Base-by-base conservation (phyloP, 2,329 filamentous ascomycete genomes). In the Aureobasidium sp. region DNA sequence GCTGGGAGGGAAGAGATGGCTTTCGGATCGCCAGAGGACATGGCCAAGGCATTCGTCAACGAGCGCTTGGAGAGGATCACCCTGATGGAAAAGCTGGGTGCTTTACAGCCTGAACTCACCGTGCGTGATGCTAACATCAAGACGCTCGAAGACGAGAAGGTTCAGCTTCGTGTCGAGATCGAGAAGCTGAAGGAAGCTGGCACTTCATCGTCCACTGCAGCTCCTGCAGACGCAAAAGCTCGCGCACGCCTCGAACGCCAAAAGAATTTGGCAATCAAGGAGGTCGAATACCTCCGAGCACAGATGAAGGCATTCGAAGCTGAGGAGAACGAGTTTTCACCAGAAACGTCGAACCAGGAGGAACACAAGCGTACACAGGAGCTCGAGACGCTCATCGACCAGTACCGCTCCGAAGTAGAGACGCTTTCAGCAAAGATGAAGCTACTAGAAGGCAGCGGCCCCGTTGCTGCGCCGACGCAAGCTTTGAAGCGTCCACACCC, bases 281-380 rank as follows among this genome's bases (percentile, higher is more conserved):
- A 99, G 72, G 90, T 94, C 0, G 92, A 97, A 67, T 96, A 96
- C 72, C 82, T 99, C 7, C 89, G 94, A 26, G 93, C 91, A 0
- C 94, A 99, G 74, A 82, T 97, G 61, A 92, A 92, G 75, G 88
- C 89, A 0, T 77, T 95, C 64, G 90, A 97, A 69, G 84, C 85
- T 0, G 94, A 99, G 74, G 92, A 97, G 69, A 84, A 86, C 59
- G 92, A 92, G 0, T 89, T 97, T 77, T 86, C 93, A 61, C 85
- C 90, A 0, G 89, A 91, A 37, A 86, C 84, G 47, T 87, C 89
- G 60, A 90, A 99, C 69, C 84, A 88, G 67, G 82, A 85, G 23
- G 93, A 91, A 66, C 78, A 82, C 0, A 81, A 87, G 65, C 87
- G 91, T 26, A 87, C 96, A 20, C 83, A 87, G 56, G 86, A 94